Conservation (phyloP, 2,329 filamentous ascomycete species). For the Botrytis aclada region DNA sequence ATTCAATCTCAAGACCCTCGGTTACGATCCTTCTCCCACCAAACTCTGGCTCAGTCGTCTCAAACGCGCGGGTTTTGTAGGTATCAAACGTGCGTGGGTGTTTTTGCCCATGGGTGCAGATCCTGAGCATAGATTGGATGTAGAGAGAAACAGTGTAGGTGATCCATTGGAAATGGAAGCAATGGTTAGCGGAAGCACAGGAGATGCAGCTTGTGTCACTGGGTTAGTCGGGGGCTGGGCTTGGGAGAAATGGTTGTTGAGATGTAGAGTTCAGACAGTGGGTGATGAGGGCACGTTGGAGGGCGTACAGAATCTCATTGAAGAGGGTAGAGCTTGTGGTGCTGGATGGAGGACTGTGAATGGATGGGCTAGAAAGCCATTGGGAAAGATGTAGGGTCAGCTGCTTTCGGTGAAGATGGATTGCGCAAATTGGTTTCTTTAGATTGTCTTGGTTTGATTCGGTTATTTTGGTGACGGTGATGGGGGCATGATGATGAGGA, state of each 20-base stretch:
- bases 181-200: slow-evolving; percentile 64
- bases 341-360: slow-evolving; percentile 60
- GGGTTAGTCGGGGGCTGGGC: slow-evolving; percentile 83
- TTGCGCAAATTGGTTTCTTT: neutral
- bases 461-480: neutral
- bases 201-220: slow-evolving; percentile 69
- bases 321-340: slow-evolving; percentile 59
- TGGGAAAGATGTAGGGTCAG: slow-evolving; percentile 15
- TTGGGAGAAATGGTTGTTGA: slow-evolving; percentile 96
- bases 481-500: neutral
- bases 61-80: slow-evolving; percentile 70
- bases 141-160: slow-evolving; percentile 40
- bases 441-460: neutral
- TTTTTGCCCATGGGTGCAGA: slow-evolving; percentile 76
- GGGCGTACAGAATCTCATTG: slow-evolving; percentile 57
- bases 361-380: slow-evolving; percentile 63
- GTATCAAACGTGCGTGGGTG: slow-evolving; percentile 82
- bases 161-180: slow-evolving; percentile 57
- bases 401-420: neutral
- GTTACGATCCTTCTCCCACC: slow-evolving; percentile 83
- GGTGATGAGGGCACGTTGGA: slow-evolving; percentile 62
- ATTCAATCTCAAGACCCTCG: slow-evolving; percentile 82
- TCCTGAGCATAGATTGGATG: slow-evolving; percentile 42
- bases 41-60: slow-evolving; percentile 77
- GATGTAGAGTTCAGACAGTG: slow-evolving; percentile 81